These are phyloP conservation scores for Trichoderma pleuroti DNA, from an alignment of 2,329 filamentous ascomycete species.

Conservation along the genomic window DNA sequence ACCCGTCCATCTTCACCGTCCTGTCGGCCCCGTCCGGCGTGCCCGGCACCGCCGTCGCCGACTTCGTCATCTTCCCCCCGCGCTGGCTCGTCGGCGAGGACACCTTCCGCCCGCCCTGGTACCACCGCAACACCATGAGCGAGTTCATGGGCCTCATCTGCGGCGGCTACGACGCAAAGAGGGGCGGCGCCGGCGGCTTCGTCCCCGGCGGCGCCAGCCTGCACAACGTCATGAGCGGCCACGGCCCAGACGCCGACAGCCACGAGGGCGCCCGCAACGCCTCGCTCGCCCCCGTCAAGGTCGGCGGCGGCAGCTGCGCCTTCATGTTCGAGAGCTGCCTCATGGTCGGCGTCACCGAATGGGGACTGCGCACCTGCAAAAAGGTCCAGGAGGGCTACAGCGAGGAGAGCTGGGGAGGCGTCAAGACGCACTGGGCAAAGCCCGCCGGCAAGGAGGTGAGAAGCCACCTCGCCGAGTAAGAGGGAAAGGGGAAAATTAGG, in stretches of 20 bases:
- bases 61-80: slow-evolving; percentile 72
- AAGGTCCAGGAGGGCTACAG: slow-evolving; percentile 62
- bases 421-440: slow-evolving; percentile 59
- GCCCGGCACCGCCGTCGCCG: slow-evolving; percentile 62
- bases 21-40: slow-evolving; percentile 59
- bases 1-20: slow-evolving; percentile 75
- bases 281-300: slow-evolving; percentile 52
- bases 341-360: slow-evolving; percentile 70
- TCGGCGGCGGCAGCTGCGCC: slow-evolving; percentile 59
- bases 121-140: slow-evolving; percentile 66
- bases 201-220: slow-evolving; percentile 55
- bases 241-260: slow-evolving; percentile 56
- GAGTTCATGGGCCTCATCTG: slow-evolving; percentile 62
- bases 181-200: slow-evolving; percentile 49
- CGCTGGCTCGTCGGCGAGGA: slow-evolving; percentile 67
- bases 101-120: slow-evolving; percentile 71
- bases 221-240: slow-evolving; percentile 71
- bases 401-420: slow-evolving; percentile 73
- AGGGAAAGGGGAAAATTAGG: slow-evolving; percentile 19
- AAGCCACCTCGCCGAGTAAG: slow-evolving; percentile 24
- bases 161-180: slow-evolving; percentile 60
- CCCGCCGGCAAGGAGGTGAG: slow-evolving; percentile 35
- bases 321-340: slow-evolving; percentile 69
- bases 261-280: slow-evolving; percentile 55
- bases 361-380: slow-evolving; percentile 59